Base-by-base conservation (phyloP, 1,284 basidiomycete species). In the Takashimella koratensis region DNA sequence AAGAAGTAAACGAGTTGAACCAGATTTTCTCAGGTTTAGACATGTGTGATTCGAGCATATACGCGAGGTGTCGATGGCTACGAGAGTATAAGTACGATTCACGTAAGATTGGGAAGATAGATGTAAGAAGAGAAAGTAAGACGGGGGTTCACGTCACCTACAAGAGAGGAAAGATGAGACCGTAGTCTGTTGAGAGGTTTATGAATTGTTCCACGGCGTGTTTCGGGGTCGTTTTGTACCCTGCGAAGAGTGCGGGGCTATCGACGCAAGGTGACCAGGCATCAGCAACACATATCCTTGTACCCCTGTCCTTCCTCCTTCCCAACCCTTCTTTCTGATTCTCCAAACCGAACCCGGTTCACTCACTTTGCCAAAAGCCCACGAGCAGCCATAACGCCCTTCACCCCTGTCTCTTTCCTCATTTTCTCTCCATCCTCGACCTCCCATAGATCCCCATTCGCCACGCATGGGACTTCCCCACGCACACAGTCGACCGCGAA, bases 291-390 rank as follows among this genome's bases (percentile, higher is more conserved):
- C n/a, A n/a, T n/a, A n/a, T n/a, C n/a, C n/a, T n/a, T n/a, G n/a
- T n/a, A n/a, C n/a, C n/a, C n/a, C n/a, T n/a, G n/a, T n/a, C n/a
- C n/a, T n/a, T n/a, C n/a, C n/a, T n/a, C n/a, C n/a, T n/a, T n/a
- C n/a, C n/a, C n/a, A n/a, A n/a, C n/a, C n/a, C n/a, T n/a, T n/a
- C n/a, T n/a, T n/a, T n/a, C n/a, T n/a, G n/a, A n/a, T n/a, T n/a
- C n/a, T n/a, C n/a, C n/a, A n/a, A n/a, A n/a, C n/a, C n/a, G n/a
- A n/a, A n/a, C n/a, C n/a, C n/a, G n/a, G n/a, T n/a, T n/a, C n/a
- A 78, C 80, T 46, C 77, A 83, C 73, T 84, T 84, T 3, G 80
- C 82, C n/a, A 84, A 66, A 48, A 84, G 58, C 0, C 83, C 83
- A 4, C 83, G 62, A 0, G 82, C 83, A 47, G 78, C 81, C 83